phyloP scores from a whole-genome alignment of 495 filamentous ascomycete genomes.

The Aspergillus nidulans region DNA sequence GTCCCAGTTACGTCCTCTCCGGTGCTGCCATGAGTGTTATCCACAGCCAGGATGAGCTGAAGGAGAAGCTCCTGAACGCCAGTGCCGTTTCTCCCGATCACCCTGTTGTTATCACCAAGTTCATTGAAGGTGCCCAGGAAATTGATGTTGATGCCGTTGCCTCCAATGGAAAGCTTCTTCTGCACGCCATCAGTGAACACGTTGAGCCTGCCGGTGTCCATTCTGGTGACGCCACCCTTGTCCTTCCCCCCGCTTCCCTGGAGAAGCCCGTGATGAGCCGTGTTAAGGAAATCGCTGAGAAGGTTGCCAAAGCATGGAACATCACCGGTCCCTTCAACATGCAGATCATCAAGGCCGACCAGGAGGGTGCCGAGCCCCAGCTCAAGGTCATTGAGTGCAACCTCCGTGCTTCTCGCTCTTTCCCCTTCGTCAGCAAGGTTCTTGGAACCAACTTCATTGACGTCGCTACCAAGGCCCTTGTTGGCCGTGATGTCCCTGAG shows the following conservation, averaged over 20 bases:
- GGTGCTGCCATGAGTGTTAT: conserved; percentile 98
- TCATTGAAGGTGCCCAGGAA: conserved; percentile 94
- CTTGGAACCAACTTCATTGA: conserved; percentile 97
- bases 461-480: conserved; percentile 86
- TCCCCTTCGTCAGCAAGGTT: conserved; percentile 97
- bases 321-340: conserved; percentile 99
- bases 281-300: conserved; percentile 89
- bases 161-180: conserved; percentile 74
- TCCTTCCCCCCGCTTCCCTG: conserved; percentile 77
- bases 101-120: conserved; percentile 97
- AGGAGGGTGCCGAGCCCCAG: conserved; percentile 61
- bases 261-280: conserved; percentile 72
- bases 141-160: conserved; percentile 98
- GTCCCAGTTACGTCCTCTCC: conserved; percentile 92
- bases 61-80: conserved; percentile 83
- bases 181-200: conserved; percentile 94
- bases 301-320: conserved; percentile 94
- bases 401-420: conserved; percentile 92
- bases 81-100: conserved; percentile 90
- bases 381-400: conserved; percentile 99
- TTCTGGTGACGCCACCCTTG: conserved; percentile 91
- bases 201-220: conserved; percentile 96
- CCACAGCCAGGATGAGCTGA: conserved; percentile 78
- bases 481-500: conserved; percentile 80
- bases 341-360: conserved; percentile 94